A percentile compares a stretch with the other conserved stretches of the same genome.
Evolutionary conservation across 2,329 filamentous ascomycete species (phyloP).

Genomic region (Pleomassaria siparia): DNA sequence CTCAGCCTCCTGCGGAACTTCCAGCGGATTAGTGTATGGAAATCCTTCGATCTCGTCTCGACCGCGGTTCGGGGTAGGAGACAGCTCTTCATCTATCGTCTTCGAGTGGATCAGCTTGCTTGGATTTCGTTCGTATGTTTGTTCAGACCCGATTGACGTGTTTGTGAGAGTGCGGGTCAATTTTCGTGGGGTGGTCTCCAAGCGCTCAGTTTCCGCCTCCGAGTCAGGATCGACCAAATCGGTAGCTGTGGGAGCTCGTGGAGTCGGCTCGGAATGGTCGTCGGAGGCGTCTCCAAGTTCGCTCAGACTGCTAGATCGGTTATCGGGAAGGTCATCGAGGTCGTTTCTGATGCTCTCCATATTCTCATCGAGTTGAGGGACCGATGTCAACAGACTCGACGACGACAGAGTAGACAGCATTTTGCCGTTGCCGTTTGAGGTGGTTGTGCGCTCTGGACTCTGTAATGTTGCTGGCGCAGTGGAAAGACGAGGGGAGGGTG

Average conservation of each 20-base stretch:
- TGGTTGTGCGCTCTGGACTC: slow-evolving; percentile 14
- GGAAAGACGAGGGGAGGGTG: slow-evolving; percentile 46
- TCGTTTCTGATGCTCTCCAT: slow-evolving; percentile 10
- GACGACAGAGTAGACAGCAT: slow-evolving; percentile 31
- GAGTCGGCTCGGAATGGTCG: slow-evolving; percentile 48
- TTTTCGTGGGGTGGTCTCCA: slow-evolving; percentile 83
- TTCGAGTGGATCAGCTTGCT: slow-evolving; percentile 41
- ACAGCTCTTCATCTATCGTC: slow-evolving; percentile 34
- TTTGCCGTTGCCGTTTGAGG: slow-evolving; percentile 15
- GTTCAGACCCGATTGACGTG: slow-evolving; percentile 37
- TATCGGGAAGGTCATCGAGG: slow-evolving; percentile 56
- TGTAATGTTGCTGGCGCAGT: slow-evolving; percentile 18
- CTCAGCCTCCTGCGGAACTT: slow-evolving; percentile 29
- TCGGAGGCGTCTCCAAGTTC: slow-evolving; percentile 83
- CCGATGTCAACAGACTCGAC: slow-evolving; percentile 20
- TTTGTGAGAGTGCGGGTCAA: slow-evolving; percentile 44
- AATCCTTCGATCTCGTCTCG: slow-evolving; percentile 20
- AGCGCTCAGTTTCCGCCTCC: slow-evolving; percentile 90
- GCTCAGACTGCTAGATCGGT: slow-evolving; percentile 83
- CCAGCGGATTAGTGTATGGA: slow-evolving; percentile 21
- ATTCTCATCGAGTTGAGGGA: slow-evolving; percentile 12
- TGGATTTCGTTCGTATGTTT: slow-evolving; percentile 35
- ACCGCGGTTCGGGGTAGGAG: slow-evolving; percentile 27
- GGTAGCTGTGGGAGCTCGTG: slow-evolving; percentile 20
- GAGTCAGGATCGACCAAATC: slow-evolving; percentile 63